These are phyloP conservation scores for Scutellospora calospora DNA, from an alignment of 371 early-diverging fungal genomes.

Conservation along the genomic window DNA sequence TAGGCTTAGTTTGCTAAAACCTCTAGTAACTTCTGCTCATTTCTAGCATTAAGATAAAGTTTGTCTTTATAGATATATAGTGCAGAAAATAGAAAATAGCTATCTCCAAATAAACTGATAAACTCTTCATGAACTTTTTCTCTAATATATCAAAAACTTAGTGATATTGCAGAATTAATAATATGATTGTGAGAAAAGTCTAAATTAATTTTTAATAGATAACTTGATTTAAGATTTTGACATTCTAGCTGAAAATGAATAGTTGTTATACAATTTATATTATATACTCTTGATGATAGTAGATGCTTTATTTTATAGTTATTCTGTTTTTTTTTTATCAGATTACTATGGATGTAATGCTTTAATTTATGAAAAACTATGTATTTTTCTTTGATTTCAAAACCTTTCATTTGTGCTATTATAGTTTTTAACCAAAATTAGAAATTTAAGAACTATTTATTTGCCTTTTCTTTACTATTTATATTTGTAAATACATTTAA, in stretches of 20 bases:
- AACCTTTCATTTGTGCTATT: too few relatives aligned
- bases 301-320: not conserved
- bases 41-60: too few relatives aligned
- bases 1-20: too few relatives aligned
- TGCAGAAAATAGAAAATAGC: too few relatives aligned
- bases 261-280: constrained; percentile 4
- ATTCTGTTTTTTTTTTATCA: not conserved
- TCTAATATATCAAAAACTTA: not conserved
- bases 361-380: not conserved
- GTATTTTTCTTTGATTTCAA: not conserved
- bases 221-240: not conserved
- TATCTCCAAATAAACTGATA: too few relatives aligned
- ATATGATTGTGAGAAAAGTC: not conserved
- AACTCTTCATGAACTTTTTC: too few relatives aligned
- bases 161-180: not conserved
- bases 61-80: too few relatives aligned
- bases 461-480: not conserved
- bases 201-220: constrained; percentile 4
- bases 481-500: not conserved
- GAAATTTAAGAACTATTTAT: not conserved
- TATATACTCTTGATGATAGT: not conserved
- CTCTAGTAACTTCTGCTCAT: too few relatives aligned
- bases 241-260: not conserved
- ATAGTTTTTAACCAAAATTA: not conserved
- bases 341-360: constrained; percentile 10